Evolutionary conservation across 2,329 filamentous ascomycete species (phyloP), one percentile per base, ranked within the genome.

Genomic region (Cercospora brassicicola): DNA sequence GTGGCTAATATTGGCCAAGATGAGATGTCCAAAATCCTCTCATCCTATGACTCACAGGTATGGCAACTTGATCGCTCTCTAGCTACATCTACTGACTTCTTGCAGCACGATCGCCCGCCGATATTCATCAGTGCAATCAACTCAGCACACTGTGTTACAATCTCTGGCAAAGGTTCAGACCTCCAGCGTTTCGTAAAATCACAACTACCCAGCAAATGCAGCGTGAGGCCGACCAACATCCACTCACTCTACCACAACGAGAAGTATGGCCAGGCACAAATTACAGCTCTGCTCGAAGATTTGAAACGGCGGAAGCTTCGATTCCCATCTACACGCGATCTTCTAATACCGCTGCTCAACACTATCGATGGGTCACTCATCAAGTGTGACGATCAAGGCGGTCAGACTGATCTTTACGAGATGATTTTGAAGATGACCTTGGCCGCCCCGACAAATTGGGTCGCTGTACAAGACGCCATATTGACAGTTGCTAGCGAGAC

Each of bases 101-200:
- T 11, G 3, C 10, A 62, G 59, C 15, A 62, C n/a, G 36, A 9
- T 15, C 13, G n/a, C n/a, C 13, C 26, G 13, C 28, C 18, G 13
- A 59, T 64, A 9, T 67, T 57, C 31, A 45, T 67, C 15, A 67
- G 65, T 20, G 65, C 65, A 33, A 48, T 30, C 18, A 64, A 63
- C 31, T 51, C 59, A 23, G 23, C 59, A 3, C n/a, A 18, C 6
- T 67, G 65, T 23, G 51, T 62, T 5, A 67, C 65, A 15, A 33
- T 67, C 15, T 62, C 56, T 30, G 65, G 65, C 13, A 42, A 13
- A 23, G 65, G 65, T 9, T 3, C 10, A 10, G 42, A 20, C 15
- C 28, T 67, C 6, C 31, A 48, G 26, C 30, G 28, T 9, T 67
- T 67, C 20, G 55, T 53, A 13, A 33, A 61, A 20, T 36, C 39